Base-by-base conservation (phyloP, 345 rosid genomes). In the Adansonia digitata region DNA sequence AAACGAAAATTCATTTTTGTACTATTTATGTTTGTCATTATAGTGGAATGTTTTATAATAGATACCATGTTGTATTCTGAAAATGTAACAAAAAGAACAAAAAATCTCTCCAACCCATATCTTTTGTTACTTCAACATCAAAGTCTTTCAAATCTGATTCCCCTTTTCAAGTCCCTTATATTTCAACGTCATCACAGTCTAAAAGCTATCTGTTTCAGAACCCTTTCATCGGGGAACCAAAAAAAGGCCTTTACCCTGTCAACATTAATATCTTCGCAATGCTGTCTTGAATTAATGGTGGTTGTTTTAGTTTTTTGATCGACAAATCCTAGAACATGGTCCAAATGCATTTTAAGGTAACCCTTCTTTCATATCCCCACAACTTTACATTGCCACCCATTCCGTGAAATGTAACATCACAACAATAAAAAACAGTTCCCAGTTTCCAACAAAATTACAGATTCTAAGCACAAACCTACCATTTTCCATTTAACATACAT, bases 281-380 rank as follows among this genome's bases (percentile, higher is more conserved):
- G 45, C 37, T 71, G 48, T 55, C 74, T 71, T n/a, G n/a, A n/a
- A n/a, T n/a, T n/a, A n/a, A n/a, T n/a, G n/a, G n/a, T n/a, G n/a
- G n/a, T n/a, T n/a, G n/a, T n/a, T n/a, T n/a, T n/a, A n/a, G n/a
- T n/a, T n/a, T n/a, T n/a, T n/a, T n/a, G n/a, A n/a, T n/a, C n/a
- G 75, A 60, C 51, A 55, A 55, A 75, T 77, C 81, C 77, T 69
- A 6, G 0, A 65, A 81, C 86, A 71, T 79, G 78, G 84, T 81
- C 81, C 84, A 57, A 77, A 43, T 77, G 74, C 84, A 79, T 69
- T 83, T 80, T 79, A 77, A 42, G 86, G 84, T 62, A 82, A 78
- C 42, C 46, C 43, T 72, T 40, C 66, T 59, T 60, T 72, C 76
- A 67, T 61, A 27, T 22, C 56, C 75, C 46, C 71, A 43, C 76